A percentile compares a stretch with the other conserved stretches of the same genome.
Evolutionary conservation across 768 basidiomycete species (phyloP).

Genomic region (Nevesoporus exiguus): DNA sequence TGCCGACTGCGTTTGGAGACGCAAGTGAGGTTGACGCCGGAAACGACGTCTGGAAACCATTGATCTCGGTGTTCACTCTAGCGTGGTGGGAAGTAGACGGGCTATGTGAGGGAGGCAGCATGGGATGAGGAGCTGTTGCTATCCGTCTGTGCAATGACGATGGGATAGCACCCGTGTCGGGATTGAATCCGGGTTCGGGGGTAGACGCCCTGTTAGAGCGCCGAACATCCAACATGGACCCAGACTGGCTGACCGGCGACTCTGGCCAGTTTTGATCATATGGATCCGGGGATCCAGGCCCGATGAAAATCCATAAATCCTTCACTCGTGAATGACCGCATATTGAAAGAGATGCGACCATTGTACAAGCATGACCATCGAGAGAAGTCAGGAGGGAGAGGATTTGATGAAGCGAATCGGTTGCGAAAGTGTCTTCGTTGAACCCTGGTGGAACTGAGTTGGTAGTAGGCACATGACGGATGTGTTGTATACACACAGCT

Average conservation of each 20-base stretch:
- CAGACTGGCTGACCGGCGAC: constrained; percentile 34
- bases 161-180: constrained; percentile 24
- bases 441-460: constrained; percentile 51
- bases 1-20: constrained; percentile 27
- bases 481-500: constrained; percentile 49
- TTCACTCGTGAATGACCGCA: constrained; percentile 69
- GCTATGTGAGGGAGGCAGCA: constrained; percentile 12
- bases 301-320: constrained; percentile 76
- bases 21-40: constrained; percentile 16
- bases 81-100: constrained; percentile 28
- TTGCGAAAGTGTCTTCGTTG: constrained; percentile 71
- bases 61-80: constrained; percentile 35
- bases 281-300: constrained; percentile 38
- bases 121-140: constrained; percentile 31
- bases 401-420: constrained; percentile 70
- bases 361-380: constrained; percentile 63
- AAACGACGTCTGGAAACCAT: constrained; percentile 18
- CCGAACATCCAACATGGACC: constrained; percentile 36
- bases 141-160: constrained; percentile 30
- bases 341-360: constrained; percentile 68
- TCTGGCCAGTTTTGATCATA: constrained; percentile 34
- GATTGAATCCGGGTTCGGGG: constrained; percentile 26
- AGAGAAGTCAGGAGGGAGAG: constrained; percentile 63
- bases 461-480: constrained; percentile 15
- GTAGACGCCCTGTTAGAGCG: constrained; percentile 33